Base-by-base conservation (phyloP, 306 rosid species). In the Spatholobus suberectus region DNA sequence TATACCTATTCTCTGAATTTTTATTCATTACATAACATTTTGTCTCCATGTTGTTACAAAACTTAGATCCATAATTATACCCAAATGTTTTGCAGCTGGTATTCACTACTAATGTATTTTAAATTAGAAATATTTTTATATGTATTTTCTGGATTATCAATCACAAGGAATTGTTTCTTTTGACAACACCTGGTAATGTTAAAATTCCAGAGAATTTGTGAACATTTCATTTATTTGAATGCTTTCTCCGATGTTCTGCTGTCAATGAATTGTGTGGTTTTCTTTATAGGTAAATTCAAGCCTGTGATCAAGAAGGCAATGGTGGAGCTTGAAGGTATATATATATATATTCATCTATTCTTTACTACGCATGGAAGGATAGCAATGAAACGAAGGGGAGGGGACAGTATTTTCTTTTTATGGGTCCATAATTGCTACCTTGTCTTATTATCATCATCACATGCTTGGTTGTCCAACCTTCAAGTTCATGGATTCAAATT, bases 291-390 rank as follows among this genome's bases (percentile, higher is more conserved):
- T 73, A 94, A 96, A 82, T 94, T 91, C 86, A 96, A 96, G 91
- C 97, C 99, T 58, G 99, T 96, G 90, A 94, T 96, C 78, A 96
- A 96, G 94, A 96, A 96, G 92, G 99, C 99, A 80, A 92, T 96
- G 97, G 99, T 96, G 84, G 99, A 96, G 87, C 98, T 96, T 69
- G 98, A 96, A 78, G 99, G 99, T 96, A 89, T 90, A 83, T 76
- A 37, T 26, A 66, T n/a, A n/a, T 38, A 10, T 11, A 21, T 74
- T 71, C 84, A 49, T 67, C 27, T 76, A 13, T 38, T 38, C 65
- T 46, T n/a, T n/a, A n/a, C n/a, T n/a, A n/a, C 6, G 10, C 65
- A 3, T 65, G 52, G 73, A 78, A 32, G 73, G 75, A 54, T 84
- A 47, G 75, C 35, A 59, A 13, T 38, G n/a, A 76, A 80, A 63